These are phyloP conservation scores for Candida hungchunana DNA, from an alignment of 805 yeast species.

Conservation along the genomic window DNA sequence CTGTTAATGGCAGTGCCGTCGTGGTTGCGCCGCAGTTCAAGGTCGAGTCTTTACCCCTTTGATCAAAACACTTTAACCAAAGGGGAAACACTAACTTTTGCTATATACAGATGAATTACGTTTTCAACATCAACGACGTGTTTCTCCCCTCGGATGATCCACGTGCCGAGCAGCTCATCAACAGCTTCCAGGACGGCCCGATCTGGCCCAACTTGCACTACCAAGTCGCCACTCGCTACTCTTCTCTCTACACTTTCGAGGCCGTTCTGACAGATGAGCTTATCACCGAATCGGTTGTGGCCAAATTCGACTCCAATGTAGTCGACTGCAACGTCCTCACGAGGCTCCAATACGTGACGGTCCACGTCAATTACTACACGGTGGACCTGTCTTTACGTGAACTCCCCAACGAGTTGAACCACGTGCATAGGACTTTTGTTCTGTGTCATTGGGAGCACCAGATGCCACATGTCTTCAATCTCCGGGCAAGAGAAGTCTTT, in stretches of 20 bases:
- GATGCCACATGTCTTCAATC: constrained; percentile 31
- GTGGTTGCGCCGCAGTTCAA: constrained; percentile 11
- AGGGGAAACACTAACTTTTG: constrained; percentile 1
- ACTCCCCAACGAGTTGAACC: constrained; percentile 7
- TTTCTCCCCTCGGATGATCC: constrained; percentile 11
- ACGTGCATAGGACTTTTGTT: constrained; percentile 9
- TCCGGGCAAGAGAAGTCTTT: constrained; percentile 21
- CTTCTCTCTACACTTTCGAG: constrained; percentile 12
- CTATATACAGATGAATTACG: constrained; percentile 9
- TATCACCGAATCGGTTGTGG: constrained; percentile 6
- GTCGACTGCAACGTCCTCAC: constrained; percentile 5
- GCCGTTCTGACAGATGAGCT: constrained; percentile 7
- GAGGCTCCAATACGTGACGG: constrained; percentile 3
- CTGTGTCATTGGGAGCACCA: constrained; percentile 29
- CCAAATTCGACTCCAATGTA: constrained; percentile 9
- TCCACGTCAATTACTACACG: constrained; percentile 12
- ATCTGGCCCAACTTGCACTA: constrained; percentile 8
- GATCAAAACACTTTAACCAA: neutral
- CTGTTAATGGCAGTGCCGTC: constrained; percentile 4
- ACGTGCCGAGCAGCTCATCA: constrained; percentile 8
- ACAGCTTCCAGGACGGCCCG: neutral
- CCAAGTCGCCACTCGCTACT: constrained; percentile 7
- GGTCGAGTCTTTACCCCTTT: constrained; percentile 1
- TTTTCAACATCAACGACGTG: constrained; percentile 11
- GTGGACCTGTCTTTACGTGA: neutral